These are phyloP conservation scores for Tephrocybe sp. DNA, from an alignment of 768 basidiomycete genomes.

Conservation along the genomic window DNA sequence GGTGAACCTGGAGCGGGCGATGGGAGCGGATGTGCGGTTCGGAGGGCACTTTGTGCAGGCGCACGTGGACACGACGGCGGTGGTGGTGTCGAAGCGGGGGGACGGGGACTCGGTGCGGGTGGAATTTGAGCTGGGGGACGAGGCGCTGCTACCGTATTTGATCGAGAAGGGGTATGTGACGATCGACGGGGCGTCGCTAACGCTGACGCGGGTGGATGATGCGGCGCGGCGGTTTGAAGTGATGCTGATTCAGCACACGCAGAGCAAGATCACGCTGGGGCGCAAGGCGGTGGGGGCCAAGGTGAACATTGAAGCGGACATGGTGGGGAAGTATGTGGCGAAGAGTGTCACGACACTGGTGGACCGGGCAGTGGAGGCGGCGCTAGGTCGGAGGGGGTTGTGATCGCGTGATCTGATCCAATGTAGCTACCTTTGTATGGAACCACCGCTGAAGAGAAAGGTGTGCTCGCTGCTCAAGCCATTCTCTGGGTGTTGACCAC, in stretches of 20 bases:
- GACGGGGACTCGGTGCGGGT: constrained; percentile 92
- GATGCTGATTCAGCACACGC: constrained; percentile 96
- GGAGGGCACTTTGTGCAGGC: constrained; percentile 99
- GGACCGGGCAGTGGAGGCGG: constrained; percentile 57
- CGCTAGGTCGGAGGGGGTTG: constrained; percentile 45
- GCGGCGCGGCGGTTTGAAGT: constrained; percentile 67
- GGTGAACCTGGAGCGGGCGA: constrained; percentile 93
- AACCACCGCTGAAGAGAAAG: constrained; percentile 44
- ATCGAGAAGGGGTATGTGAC: constrained; percentile 95
- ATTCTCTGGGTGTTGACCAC: no score
- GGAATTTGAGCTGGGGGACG: constrained; percentile 71
- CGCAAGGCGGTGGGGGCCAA: constrained; percentile 73
- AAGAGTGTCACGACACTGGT: constrained; percentile 78
- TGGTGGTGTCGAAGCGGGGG: constrained; percentile 54
- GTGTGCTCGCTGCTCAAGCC: no score
- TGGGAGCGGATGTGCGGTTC: constrained; percentile 88
- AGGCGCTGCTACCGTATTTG: constrained; percentile 71
- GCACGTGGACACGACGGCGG: constrained; percentile 91
- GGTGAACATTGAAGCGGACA: constrained; percentile 95
- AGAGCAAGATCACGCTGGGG: constrained; percentile 80
- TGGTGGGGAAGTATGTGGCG: constrained; percentile 89
- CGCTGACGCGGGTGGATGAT: constrained; percentile 80
- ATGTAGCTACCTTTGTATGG: not conserved
- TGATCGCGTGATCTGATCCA: constrained; percentile 10
- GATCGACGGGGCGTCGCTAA: constrained; percentile 93